Evolutionary conservation across 352 stramenopile species (phyloP).

Genomic region (Pythium graminicola): DNA sequence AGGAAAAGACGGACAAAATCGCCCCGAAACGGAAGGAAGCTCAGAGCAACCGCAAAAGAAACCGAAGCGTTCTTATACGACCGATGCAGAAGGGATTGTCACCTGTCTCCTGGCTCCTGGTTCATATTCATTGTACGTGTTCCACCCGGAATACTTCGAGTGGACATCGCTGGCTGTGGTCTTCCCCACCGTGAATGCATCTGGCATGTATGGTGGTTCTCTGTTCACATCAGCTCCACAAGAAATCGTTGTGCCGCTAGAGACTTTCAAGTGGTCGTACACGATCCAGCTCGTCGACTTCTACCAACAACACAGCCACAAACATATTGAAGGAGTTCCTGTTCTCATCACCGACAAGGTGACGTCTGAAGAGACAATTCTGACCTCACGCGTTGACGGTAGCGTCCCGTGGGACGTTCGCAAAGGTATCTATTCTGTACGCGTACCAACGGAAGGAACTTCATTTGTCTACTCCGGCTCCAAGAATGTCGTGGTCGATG

Average conservation of each 20-base stretch:
- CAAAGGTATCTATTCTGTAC: conserved; percentile 57
- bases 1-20: conserved; percentile 16
- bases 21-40: background rate
- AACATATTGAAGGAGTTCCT: conserved; percentile 38
- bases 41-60: conserved; percentile 3
- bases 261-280: conserved; percentile 57
- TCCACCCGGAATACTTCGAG: conserved; percentile 67
- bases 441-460: conserved; percentile 39
- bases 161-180: conserved; percentile 56
- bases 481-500: conserved; percentile 63
- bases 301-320: conserved; percentile 39
- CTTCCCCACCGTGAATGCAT: conserved; percentile 41
- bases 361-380: conserved; percentile 36
- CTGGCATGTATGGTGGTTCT: conserved; percentile 30
- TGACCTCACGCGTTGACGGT: conserved; percentile 36
- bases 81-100: conserved; percentile 30
- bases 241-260: conserved; percentile 49
- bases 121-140: conserved; percentile 65
- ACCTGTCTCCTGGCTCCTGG: conserved; percentile 41
- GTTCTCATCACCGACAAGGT: conserved; percentile 54
- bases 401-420: conserved; percentile 45
- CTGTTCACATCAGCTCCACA: conserved; percentile 30
- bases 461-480: conserved; percentile 62
- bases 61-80: conserved; percentile 28
- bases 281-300: conserved; percentile 62